Base-by-base conservation (phyloP, 352 stramenopile species). In the Globisporangium abappressorium region DNA sequence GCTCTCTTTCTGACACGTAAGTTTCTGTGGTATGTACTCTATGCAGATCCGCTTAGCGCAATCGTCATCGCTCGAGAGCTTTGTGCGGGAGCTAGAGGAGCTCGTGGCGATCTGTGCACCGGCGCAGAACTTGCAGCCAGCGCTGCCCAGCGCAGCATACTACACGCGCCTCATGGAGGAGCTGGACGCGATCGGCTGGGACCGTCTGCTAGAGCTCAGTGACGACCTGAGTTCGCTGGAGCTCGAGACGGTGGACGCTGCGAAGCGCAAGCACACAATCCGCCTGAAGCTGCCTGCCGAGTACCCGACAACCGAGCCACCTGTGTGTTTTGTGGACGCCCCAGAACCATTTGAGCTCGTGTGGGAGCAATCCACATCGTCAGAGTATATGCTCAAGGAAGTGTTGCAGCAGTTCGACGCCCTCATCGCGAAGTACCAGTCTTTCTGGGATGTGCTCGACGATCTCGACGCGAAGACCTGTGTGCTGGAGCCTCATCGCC, bases 401-500 rank as follows among this genome's bases (percentile, higher is more conserved):
- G 60, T 58, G 20, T 36, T n/a, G 15, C 51, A n/a, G 34, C 33
- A 34, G 56, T 62, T 62, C 12, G 33, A 62, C 33, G 33, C 33
- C 9, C 49, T 62, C 3, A 24, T 62, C 5, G 67, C 70, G 14
- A 77, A 68, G 12, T 93, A 85, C 73, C 86, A 94, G 71, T 43
- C n/a, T 0, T 96, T 96, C 66, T 96, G 89, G 87, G 77, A 91
- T 53, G 79, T 80, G 0, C 54, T 96, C 14, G 87, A 96, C 59
- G 84, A 81, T n/a, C 28, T 96, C 2, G 87, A 95, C 74, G 75
- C 75, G 20, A 68, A 78, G 3, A 89, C 81, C 38, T 95, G 85
- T 68, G 89, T 96, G 9, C 53, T 96, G 33, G 86, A 96, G 74
- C 89, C 86, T 0, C 79, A 90, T 18, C 78, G 80, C 24, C 81